Conservation (phyloP, 2,329 filamentous ascomycete species). For the Alternaria longipes region DNA sequence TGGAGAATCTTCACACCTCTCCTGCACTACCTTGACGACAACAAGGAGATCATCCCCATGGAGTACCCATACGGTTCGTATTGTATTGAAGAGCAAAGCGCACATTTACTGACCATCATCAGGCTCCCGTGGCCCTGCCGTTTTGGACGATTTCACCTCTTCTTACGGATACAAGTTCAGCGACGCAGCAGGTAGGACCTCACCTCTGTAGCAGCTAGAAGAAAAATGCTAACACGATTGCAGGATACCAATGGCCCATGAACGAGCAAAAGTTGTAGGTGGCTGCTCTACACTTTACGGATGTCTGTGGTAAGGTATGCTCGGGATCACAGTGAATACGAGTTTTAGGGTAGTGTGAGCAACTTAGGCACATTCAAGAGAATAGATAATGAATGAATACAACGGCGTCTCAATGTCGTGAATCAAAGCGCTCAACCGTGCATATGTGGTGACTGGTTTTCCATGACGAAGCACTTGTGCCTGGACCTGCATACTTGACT, state of each 20-base stretch:
- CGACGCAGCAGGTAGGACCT: conserved; percentile 76
- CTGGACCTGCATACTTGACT: background rate
- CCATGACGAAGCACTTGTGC: background rate
- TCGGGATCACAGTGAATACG: conserved; percentile 20
- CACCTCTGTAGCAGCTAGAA: conserved; percentile 18
- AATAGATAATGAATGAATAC: conserved; percentile 34
- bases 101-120: conserved; percentile 32
- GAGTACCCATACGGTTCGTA: conserved; percentile 95
- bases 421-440: background rate
- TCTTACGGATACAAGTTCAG: conserved; percentile 99
- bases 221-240: conserved; percentile 25
- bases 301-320: conserved; percentile 26
- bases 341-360: conserved; percentile 17
- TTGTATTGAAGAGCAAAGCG: conserved; percentile 6
- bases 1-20: conserved; percentile 99
- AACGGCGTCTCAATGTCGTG: conserved; percentile 16
- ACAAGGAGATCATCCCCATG: conserved; percentile 99
- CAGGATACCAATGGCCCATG: conserved; percentile 55
- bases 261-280: conserved; percentile 49
- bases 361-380: conserved; percentile 9
- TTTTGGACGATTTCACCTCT: conserved; percentile 96
- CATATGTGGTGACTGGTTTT: background rate
- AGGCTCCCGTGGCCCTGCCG: conserved; percentile 96
- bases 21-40: conserved; percentile 96
- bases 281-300: conserved; percentile 19